Evolutionary conservation across 345 rosid genomes (phyloP), one percentile per base, ranked within the genome.

Genomic region (Murraya koenigii): DNA sequence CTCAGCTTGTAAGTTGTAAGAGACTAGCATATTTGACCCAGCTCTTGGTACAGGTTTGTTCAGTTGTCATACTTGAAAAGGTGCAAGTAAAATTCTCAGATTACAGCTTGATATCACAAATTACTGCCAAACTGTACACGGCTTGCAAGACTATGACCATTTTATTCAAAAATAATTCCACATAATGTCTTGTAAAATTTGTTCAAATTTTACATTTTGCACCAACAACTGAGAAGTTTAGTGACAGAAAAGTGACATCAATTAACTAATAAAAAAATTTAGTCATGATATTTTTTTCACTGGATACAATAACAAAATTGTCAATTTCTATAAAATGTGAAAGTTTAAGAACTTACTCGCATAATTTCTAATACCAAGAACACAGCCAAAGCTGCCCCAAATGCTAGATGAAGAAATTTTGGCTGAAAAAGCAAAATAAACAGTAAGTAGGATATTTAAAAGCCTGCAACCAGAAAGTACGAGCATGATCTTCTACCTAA

Each of bases 401-500:
- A 94, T 76, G 98, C 99, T 47, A 94, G 93, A 86, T 91, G 91
- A 71, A 97, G 97, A 93, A 97, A 93, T 77, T 85, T 85, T 61
- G 97, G 97, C 99, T 94, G 97, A 52, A 64, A 89, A 79, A 49
- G 66, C 76, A 69, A 68, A 67, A 26, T 20, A 80, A 52, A 1
- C 14, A 41, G 75, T 71, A 76, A 80, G 76, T 60, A 71, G 13
- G 19, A 62, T 38, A 61, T 38, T 26, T 22, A 69, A 69, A 47
- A n/a, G 75, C 25, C 60, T 14, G 67, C 14, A 22, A 75, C 72
- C 19, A 62, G 60, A 60, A 75, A 30, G 23, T 14, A 74, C 32
- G 35, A 19, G 54, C 56, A 11, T 5, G 22, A 49, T 19, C n/a
- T 14, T 15, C 39, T 38, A 54, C 75, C 17, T 10, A 26, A 77